phyloP scores from a whole-genome alignment of 192 early-diverging fungal genomes.

The Coemansia sp. region DNA sequence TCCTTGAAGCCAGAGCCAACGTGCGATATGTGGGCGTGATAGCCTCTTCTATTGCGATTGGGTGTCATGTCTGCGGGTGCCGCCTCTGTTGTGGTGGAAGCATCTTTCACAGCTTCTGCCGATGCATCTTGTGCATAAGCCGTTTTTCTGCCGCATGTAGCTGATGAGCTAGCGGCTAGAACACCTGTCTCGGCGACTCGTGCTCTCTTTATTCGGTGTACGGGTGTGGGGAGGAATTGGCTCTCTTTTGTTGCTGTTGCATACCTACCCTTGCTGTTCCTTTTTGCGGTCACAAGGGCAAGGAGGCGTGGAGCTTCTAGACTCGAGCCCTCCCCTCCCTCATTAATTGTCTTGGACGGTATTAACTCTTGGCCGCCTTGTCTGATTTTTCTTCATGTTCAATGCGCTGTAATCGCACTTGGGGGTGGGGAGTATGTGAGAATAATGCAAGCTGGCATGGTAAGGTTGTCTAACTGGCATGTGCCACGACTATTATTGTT shows the following conservation, averaged over 20 bases:
- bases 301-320: neutral
- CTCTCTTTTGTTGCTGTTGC: constrained; percentile 2
- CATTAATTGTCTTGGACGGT: neutral
- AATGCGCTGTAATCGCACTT: neutral
- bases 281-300: neutral
- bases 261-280: neutral
- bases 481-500: constrained; percentile 1
- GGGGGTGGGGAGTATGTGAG: neutral
- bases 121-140: neutral
- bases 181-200: neutral
- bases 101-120: constrained; percentile 1
- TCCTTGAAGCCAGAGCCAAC: neutral
- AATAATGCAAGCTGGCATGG: neutral
- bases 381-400: neutral
- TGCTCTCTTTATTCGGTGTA: neutral
- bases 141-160: neutral
- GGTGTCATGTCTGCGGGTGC: neutral
- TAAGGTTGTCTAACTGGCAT: constrained; percentile 1
- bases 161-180: neutral
- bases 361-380: neutral
- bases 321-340: neutral
- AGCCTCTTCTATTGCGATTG: neutral
- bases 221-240: neutral
- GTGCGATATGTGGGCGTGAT: neutral
- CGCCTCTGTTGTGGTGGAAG: neutral